phyloP scores from a whole-genome alignment of 2,329 filamentous ascomycete genomes.

The Aureobasidium sp. region DNA sequence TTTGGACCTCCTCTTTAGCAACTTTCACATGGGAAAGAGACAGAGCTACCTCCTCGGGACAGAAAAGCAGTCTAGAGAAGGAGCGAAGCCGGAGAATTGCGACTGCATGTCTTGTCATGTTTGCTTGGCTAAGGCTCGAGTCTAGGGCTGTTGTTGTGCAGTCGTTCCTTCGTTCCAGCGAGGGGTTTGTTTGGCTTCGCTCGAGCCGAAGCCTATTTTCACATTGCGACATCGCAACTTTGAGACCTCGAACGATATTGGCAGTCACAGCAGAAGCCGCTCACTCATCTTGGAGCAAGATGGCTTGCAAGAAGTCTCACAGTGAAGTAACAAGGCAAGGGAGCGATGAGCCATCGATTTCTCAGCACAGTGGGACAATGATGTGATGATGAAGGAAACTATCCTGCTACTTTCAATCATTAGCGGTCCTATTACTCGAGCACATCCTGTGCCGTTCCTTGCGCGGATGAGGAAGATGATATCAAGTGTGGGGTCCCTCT shows the following conservation, averaged over 20 bases:
- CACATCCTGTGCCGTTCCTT: background rate
- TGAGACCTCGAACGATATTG: background rate
- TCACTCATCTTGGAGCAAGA: background rate
- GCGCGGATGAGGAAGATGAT: background rate
- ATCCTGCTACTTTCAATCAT: background rate
- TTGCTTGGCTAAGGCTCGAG: background rate
- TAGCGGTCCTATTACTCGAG: background rate
- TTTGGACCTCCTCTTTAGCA: background rate
- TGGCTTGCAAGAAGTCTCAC: background rate
- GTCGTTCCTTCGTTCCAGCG: background rate
- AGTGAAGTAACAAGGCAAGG: background rate
- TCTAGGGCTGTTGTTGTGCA: background rate
- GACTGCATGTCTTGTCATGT: background rate
- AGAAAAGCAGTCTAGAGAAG: background rate
- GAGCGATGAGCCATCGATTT: background rate
- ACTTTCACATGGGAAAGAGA: constrained; percentile 1
- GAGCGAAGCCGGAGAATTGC: background rate
- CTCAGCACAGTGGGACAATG: background rate
- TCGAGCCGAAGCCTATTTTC: background rate
- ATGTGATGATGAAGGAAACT: background rate
- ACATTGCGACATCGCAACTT: constrained; percentile 3
- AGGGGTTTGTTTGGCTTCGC: background rate
- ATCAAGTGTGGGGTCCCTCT: background rate
- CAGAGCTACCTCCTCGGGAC: background rate
- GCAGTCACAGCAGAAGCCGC: constrained; percentile 1